Percentiles rank a stretch among this genome's conserved stretches.
These are phyloP conservation scores for Skeletonema tropicum DNA, from an alignment of 108 stramenopile species.

Conservation along the genomic window DNA sequence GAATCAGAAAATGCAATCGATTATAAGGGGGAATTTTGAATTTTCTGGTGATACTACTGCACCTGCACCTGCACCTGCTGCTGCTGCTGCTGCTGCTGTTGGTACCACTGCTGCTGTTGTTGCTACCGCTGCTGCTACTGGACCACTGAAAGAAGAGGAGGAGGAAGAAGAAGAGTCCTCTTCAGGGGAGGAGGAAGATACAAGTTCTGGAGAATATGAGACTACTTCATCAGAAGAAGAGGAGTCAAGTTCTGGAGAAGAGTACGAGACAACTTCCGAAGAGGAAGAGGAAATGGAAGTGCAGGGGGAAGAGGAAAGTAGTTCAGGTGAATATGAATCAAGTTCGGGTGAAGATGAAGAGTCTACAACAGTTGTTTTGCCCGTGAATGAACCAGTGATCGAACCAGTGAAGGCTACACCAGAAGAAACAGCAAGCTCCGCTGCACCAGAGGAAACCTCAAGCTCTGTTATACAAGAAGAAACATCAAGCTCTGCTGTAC, in stretches of 20 bases:
- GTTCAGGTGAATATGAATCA: too few species aligned
- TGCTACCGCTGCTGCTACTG: not conserved
- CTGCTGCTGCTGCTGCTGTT: not conserved
- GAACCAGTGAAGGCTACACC: too few species aligned
- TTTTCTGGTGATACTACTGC: not conserved
- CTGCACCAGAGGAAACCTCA: not conserved
- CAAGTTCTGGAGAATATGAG: not conserved
- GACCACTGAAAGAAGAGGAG: slow-evolving; percentile 3
- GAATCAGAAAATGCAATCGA: slow-evolving; percentile 36
- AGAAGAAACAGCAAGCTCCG: too few species aligned
- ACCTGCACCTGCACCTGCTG: not conserved
- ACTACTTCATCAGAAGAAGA: slow-evolving; percentile 2
- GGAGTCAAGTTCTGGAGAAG: slow-evolving; percentile 4
- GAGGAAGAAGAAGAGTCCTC: slow-evolving; percentile 1
- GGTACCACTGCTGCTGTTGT: not conserved
- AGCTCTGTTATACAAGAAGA: not conserved
- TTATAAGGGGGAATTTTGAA: slow-evolving; percentile 25
- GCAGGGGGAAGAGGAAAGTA: slow-evolving; percentile 7
- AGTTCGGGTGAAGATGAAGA: too few species aligned
- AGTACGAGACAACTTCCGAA: not conserved
- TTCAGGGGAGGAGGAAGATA: not conserved
- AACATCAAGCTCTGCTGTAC: not conserved
- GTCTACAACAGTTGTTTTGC: not conserved
- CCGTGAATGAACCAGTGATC: too few species aligned
- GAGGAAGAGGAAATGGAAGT: slow-evolving; percentile 2